Evolutionary conservation across 176 grass and related monocot species (phyloP), one percentile per base, ranked within the genome.

Genomic region (Oryza rufipogon): DNA sequence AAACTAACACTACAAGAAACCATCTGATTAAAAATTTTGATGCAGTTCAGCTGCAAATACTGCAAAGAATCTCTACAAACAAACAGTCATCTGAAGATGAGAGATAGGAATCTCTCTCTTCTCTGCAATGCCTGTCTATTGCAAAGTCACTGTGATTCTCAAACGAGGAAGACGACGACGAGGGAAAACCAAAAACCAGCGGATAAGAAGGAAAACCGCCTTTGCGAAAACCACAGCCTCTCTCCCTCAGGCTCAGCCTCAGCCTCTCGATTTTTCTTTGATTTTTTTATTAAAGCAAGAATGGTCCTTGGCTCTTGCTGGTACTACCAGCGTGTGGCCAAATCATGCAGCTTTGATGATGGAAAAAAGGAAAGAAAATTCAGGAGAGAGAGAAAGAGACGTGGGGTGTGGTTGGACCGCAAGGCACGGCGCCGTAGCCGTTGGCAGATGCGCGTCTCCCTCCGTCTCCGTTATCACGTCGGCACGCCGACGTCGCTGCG

Each of bases 141-240:
- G 49, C 58, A 63, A 22, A 23, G 58, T 22, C 58, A 23, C 7
- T 10, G 2, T 63, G 19, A 63, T 63, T 32, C 25, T 34, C 9
- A 1, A 7, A 28, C 6, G 14, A 33, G 28, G 26, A 67, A 33
- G 28, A 67, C 12, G 65, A 32, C 12, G 65, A 67, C 3, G 68
- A 11, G 66, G 49, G 15, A 41, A 49, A n/a, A 28, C 32, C 30
- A 32, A 30, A 46, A 54, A 75, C 70, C 25, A 64, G 42, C 26
- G 71, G 74, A 23, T 63, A 64, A 45, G 47, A 41, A 83, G 34
- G 11, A 70, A 78, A 85, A 85, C 66, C 36, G 66, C 66, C 30
- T 46, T 16, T 46, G 74, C 49, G 11, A 78, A 33, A 45, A 85
- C 65, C n/a, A 30, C 64, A 30, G 45, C 33, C 70, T 69, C 34